A percentile compares a stretch with the other conserved stretches of the same genome.
phyloP scores from a whole-genome alignment of 129 eudicot species.

The Tanacetum coccineum region DNA sequence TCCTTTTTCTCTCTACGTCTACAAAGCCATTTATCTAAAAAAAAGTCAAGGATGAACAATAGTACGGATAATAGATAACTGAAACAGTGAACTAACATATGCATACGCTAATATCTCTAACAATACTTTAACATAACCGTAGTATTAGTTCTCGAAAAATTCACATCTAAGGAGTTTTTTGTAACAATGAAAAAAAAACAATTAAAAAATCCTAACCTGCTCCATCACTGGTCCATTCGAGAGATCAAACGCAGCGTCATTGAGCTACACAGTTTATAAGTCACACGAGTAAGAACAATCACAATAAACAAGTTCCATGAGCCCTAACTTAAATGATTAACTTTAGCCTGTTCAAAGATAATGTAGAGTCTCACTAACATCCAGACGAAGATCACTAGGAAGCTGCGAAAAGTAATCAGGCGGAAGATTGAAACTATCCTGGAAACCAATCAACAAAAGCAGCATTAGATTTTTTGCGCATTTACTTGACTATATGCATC shows the following conservation, averaged over 20 bases:
- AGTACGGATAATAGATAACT: no score
- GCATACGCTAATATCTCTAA: neutral
- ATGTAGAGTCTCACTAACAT: constrained; percentile 42
- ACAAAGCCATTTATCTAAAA: constrained; percentile 1
- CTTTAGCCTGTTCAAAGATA: no score
- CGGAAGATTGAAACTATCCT: constrained; percentile 83
- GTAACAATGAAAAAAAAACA: neutral
- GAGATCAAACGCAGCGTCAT: constrained; percentile 99
- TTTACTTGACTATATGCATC: no score
- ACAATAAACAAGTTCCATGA: neutral
- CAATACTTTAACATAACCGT: neutral
- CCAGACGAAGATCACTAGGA: constrained; percentile 87
- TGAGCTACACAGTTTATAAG: constrained; percentile 50
- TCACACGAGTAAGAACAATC: constrained; percentile 2
- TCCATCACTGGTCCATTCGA: constrained; percentile 78
- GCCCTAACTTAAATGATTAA: no score
- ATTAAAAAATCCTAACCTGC: constrained; percentile 53
- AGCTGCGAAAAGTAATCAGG: constrained; percentile 74
- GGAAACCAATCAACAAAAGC: constrained; percentile 20
- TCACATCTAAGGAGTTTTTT: no score
- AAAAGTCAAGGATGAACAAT: no score
- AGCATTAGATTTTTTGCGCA: no score
- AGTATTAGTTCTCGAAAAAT: neutral
- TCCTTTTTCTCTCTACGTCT: no score
- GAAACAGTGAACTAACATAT: neutral